A percentile compares a stretch with the other conserved stretches of the same genome.
These are phyloP conservation scores for Naegleria gruberi DNA, from an alignment of 208 protist species.

Conservation along the genomic window DNA sequence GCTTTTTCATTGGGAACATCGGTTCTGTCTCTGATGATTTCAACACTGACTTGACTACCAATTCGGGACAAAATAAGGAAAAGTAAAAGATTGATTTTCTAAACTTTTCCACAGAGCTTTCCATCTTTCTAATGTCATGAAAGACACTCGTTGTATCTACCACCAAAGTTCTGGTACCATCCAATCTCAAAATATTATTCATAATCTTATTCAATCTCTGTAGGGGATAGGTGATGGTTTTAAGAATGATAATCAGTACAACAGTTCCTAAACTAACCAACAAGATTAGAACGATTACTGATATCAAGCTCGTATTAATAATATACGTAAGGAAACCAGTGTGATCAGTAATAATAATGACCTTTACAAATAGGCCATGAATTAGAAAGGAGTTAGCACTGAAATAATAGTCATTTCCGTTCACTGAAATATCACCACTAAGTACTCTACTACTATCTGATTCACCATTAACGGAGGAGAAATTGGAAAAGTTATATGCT, in stretches of 20 bases:
- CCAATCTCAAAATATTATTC: not conserved
- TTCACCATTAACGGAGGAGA: too few relatives aligned
- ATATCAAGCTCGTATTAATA: not conserved
- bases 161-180: not conserved
- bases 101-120: not conserved
- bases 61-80: not conserved
- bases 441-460: too few relatives aligned
- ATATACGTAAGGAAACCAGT: not conserved
- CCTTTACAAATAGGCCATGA: not conserved
- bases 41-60: not conserved
- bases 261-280: not conserved
- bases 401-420: too few relatives aligned
- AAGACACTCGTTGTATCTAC: not conserved
- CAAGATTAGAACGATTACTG: not conserved
- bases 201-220: not conserved
- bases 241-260: not conserved
- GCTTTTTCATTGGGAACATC: not conserved
- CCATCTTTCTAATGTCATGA: not conserved
- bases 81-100: not conserved
- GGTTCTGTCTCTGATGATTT: not conserved
- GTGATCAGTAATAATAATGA: not conserved
- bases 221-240: not conserved
- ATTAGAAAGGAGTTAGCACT: not conserved
- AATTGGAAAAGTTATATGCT: too few relatives aligned
- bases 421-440: too few relatives aligned